Evolutionary conservation across 495 filamentous ascomycete genomes (phyloP).

Genomic region (Ramalina intermedia): DNA sequence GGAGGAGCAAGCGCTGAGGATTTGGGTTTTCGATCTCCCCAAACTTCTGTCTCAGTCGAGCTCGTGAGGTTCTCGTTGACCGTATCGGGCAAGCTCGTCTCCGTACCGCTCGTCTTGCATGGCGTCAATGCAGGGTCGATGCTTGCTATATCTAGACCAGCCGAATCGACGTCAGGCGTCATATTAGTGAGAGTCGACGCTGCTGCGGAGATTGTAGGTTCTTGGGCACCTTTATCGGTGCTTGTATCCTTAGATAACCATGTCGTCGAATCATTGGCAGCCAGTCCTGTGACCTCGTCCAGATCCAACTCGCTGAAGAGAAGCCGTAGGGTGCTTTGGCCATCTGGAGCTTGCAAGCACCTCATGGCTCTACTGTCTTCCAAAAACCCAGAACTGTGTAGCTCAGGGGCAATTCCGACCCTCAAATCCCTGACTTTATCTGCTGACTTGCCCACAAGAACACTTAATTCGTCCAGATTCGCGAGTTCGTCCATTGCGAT

Average conservation of each 20-base stretch:
- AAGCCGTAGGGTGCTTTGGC: neutral
- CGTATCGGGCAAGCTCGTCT: neutral
- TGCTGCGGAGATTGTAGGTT: neutral
- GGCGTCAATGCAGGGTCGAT: neutral
- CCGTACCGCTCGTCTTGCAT: neutral
- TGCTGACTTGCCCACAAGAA: constrained; percentile 62
- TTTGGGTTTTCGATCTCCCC: no score
- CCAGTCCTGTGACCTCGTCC: neutral
- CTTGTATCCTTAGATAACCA: neutral
- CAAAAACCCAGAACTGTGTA: constrained; percentile 15
- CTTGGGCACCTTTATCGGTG: neutral
- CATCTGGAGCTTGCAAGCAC: neutral
- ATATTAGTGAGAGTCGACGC: neutral
- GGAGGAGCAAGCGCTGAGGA: neutral
- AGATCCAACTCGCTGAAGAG: neutral
- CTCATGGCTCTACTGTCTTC: neutral
- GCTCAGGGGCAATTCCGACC: constrained; percentile 58
- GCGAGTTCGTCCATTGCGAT: constrained; percentile 79
- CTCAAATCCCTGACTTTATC: constrained; percentile 57
- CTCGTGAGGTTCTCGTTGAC: neutral
- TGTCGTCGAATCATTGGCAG: neutral
- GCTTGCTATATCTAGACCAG: neutral
- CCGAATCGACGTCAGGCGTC: neutral
- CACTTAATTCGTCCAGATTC: constrained; percentile 80
- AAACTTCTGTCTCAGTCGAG: no score